Conservation (phyloP, 106 monocot genomes). For the Amphibolis antarctica region DNA sequence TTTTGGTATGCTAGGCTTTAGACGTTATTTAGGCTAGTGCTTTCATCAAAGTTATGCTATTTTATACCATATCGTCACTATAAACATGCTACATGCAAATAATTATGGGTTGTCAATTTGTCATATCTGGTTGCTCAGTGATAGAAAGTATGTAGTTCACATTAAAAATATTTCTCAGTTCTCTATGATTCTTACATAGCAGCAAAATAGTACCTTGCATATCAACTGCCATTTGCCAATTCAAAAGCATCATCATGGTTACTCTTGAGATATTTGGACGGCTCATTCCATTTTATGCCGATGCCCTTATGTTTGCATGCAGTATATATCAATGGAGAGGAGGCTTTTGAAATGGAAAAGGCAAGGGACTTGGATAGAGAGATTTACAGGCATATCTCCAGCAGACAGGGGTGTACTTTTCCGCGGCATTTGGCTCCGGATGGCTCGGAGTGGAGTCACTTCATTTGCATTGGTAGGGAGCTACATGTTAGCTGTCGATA, state of each 20-base stretch:
- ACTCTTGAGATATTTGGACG: neutral
- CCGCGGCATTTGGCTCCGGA: slow-evolving; percentile 68
- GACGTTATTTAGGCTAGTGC: too few relatives aligned
- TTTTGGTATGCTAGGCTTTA: too few relatives aligned
- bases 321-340: slow-evolving; percentile 87
- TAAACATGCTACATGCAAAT: neutral
- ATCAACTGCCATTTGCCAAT: too few relatives aligned
- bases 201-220: too few relatives aligned
- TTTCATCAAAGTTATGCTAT: too few relatives aligned
- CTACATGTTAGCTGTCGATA: slow-evolving; percentile 56
- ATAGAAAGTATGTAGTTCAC: too few relatives aligned
- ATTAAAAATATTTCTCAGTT: too few relatives aligned
- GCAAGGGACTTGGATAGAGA: slow-evolving; percentile 76
- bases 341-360: slow-evolving; percentile 69
- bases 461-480: slow-evolving; percentile 72
- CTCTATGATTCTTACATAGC: too few relatives aligned
- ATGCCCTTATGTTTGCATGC: slow-evolving; percentile 11
- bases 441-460: slow-evolving; percentile 60
- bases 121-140: too few relatives aligned
- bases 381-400: slow-evolving; percentile 67
- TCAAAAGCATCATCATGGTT: too few relatives aligned
- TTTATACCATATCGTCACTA: neutral
- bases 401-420: slow-evolving; percentile 59
- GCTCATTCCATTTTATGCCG: neutral
- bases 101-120: too few relatives aligned